Base-by-base conservation (phyloP, 805 yeast species). In the Candida ficus region DNA sequence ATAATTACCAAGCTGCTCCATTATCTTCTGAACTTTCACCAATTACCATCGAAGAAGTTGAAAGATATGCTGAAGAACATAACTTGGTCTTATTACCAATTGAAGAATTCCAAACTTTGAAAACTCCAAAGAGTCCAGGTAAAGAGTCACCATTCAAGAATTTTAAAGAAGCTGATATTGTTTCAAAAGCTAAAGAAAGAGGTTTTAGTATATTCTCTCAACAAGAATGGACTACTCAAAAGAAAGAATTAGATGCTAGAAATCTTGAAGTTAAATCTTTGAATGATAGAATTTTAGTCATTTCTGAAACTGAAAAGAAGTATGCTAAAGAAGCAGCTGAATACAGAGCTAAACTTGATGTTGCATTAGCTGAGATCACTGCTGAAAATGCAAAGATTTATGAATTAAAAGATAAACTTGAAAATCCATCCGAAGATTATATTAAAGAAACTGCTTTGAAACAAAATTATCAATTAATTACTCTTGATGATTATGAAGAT, bases 341-440 rank as follows among this genome's bases (percentile, higher is more conserved):
- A 25, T 42, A 49, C 30, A 46, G 46, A 31, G 36, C 40, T 13
- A 49, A 52, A 38, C 46, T 56, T 14, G 36, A 33, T 17, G 16
- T 6, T 23, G 29, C 36, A 10, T 13, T 18, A 7, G n/a, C 14
- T 6, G 46, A 48, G 25, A 39, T 45, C 13, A 48, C 46, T 4
- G 16, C 37, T 11, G 31, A 28, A 7, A 45, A 38, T 6, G 33
- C 41, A 1, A 27, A 29, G 11, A 16, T 40, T 12, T 9, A 26
- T 8, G 34, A 33, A 18, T 31, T 53, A 12, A 21, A 49, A 25
- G 9, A 29, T 2, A 37, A 42, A 34, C 6, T 56, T 7, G 44
- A 38, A 5, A 40, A 43, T 8, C 75, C 77, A 3, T 50, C 63
- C 12, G 41, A 52, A 7, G 63, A 52, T 1, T 53, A 48, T 25